phyloP scores from a whole-genome alignment of 2,329 filamentous ascomycete species.

The Myotisia sp. region DNA sequence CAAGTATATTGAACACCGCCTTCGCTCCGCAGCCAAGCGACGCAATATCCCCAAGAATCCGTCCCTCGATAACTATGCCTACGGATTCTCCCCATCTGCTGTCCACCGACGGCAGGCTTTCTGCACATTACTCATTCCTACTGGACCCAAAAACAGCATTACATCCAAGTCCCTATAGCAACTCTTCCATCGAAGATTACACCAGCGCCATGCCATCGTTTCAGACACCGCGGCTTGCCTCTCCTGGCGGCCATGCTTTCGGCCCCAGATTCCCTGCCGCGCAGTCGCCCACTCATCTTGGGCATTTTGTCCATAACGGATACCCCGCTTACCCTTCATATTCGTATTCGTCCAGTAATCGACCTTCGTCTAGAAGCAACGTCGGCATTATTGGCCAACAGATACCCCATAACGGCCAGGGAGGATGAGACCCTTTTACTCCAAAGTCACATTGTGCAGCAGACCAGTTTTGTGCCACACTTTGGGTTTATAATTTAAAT shows the following conservation, averaged over 20 bases:
- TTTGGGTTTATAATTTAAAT: too few species aligned
- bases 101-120: neutral
- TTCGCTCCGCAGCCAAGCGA: slow-evolving; percentile 30
- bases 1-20: slow-evolving; percentile 26
- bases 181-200: neutral
- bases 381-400: slow-evolving; percentile 23
- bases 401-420: slow-evolving; percentile 37
- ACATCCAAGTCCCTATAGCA: neutral
- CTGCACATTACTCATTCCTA: neutral
- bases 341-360: neutral
- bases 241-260: neutral
- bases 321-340: neutral
- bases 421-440: slow-evolving; percentile 33
- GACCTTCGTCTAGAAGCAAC: neutral
- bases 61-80: slow-evolving; percentile 16
- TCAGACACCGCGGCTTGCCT: slow-evolving; percentile 2
- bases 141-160: neutral
- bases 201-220: neutral
- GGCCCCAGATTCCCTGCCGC: neutral
- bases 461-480: too few species aligned
- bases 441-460: too few species aligned
- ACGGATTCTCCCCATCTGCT: neutral
- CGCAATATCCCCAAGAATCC: slow-evolving; percentile 19
- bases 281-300: neutral
- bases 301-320: neutral